Conservation (phyloP, 768 basidiomycete genomes). For the Amanita fuliginea region DNA sequence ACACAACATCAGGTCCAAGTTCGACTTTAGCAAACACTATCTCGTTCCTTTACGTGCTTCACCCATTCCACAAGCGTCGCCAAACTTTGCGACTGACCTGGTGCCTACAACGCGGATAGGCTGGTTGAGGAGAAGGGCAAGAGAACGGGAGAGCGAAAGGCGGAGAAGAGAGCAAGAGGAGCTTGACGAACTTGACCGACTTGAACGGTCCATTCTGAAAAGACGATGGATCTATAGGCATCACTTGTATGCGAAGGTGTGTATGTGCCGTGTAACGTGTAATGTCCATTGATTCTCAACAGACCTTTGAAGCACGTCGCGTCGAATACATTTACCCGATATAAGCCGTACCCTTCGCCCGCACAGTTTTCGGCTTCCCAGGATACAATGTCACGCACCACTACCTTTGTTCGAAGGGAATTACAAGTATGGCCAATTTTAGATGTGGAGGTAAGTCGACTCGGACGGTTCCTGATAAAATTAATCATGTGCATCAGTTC, state of each 20-base stretch:
- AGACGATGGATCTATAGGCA: constrained; percentile 77
- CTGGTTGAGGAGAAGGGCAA: constrained; percentile 27
- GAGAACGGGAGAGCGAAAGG: constrained; percentile 30
- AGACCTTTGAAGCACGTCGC: constrained; percentile 63
- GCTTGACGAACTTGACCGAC: constrained; percentile 50
- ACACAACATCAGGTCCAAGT: constrained; percentile 66
- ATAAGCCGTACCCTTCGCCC: constrained; percentile 84
- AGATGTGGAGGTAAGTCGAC: constrained; percentile 66
- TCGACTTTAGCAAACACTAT: constrained; percentile 76
- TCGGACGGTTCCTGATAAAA: not conserved
- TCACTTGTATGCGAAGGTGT: constrained; percentile 75
- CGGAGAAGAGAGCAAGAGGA: constrained; percentile 40
- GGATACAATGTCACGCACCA: constrained; percentile 67
- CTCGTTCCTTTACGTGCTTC: constrained; percentile 54
- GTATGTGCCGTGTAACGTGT: constrained; percentile 12
- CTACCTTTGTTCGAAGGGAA: constrained; percentile 74
- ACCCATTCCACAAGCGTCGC: constrained; percentile 24
- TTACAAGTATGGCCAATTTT: constrained; percentile 78
- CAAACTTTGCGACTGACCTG: constrained; percentile 10
- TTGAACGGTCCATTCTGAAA: constrained; percentile 64
- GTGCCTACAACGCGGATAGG: constrained; percentile 17
- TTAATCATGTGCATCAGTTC: constrained; percentile 40
- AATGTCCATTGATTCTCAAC: constrained; percentile 6
- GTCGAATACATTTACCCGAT: constrained; percentile 76
- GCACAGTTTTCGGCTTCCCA: constrained; percentile 71